A percentile compares a stretch with the other conserved stretches of the same genome.
These are phyloP conservation scores for Nidula niveotomentosa DNA, from an alignment of 1,284 basidiomycete species.

Conservation along the genomic window DNA sequence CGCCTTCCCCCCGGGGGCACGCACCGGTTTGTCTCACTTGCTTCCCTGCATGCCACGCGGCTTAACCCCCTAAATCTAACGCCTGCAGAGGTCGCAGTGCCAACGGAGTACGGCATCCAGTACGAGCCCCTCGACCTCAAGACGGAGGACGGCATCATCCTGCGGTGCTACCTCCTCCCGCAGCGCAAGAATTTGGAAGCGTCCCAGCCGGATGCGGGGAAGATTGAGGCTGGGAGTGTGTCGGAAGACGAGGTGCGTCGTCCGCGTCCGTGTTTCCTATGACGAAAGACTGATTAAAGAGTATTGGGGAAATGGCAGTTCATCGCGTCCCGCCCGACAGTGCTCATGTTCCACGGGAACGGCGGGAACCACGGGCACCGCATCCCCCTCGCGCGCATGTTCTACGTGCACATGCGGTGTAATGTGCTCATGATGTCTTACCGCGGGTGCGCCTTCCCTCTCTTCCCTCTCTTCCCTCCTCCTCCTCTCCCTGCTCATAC, in stretches of 20 bases:
- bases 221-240: constrained; percentile 26
- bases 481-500: neutral
- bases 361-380: constrained; percentile 27
- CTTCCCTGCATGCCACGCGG: neutral
- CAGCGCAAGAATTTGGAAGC: constrained; percentile 15
- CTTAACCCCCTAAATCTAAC: neutral
- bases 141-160: constrained; percentile 24
- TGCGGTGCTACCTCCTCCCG: constrained; percentile 14
- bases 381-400: constrained; percentile 15
- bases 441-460: constrained; percentile 26
- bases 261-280: neutral
- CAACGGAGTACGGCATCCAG: constrained; percentile 66
- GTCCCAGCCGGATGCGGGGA: constrained; percentile 25
- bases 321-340: constrained; percentile 15
- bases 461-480: too few relatives aligned
- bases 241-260: constrained; percentile 47
- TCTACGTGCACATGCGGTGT: constrained; percentile 23
- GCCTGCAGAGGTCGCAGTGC: constrained; percentile 65
- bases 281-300: too few relatives aligned
- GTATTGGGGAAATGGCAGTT: too few relatives aligned
- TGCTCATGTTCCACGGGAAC: constrained; percentile 44
- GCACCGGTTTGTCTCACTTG: constrained; percentile 50
- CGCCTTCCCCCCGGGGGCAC: constrained; percentile 83
- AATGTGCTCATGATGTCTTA: constrained; percentile 39
- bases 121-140: constrained; percentile 75